phyloP scores from a whole-genome alignment of 1,284 basidiomycete genomes.

The Melampsora occidentalis region DNA sequence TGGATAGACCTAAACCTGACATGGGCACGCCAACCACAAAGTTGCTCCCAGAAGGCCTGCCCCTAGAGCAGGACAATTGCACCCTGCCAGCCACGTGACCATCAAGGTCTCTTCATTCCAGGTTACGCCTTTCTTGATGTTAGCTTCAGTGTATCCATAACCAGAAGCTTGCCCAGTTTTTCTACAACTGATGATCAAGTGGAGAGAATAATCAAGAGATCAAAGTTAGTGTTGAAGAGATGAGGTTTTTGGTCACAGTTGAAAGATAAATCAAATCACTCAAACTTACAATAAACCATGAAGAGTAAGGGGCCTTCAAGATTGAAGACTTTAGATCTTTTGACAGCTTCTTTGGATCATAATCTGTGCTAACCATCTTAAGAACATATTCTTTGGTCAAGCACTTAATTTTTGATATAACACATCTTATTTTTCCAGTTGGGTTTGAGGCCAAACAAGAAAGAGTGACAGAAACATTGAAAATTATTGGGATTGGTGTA shows the following conservation, averaged over 20 bases:
- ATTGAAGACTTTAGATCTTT: constrained; percentile 24
- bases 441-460: constrained; percentile 26
- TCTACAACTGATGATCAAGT: constrained; percentile 65
- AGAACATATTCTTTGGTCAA: neutral
- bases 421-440: constrained; percentile 12
- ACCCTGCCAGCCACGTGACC: no score
- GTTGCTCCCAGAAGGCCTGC: no score
- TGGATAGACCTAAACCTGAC: no score
- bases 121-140: constrained; percentile 87
- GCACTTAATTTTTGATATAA: constrained; percentile 22
- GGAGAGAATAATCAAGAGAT: neutral
- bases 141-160: constrained; percentile 91
- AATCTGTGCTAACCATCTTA: neutral
- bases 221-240: neutral
- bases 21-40: no score
- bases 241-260: neutral
- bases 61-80: no score
- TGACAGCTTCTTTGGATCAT: neutral
- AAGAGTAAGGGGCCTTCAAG: no score
- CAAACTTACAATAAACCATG: constrained; percentile 65
- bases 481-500: neutral
- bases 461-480: constrained; percentile 17
- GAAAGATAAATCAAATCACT: neutral
- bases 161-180: constrained; percentile 82
- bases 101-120: constrained; percentile 59